phyloP scores from a whole-genome alignment of 2,329 filamentous ascomycete genomes.

The Diaporthe australafricana region DNA sequence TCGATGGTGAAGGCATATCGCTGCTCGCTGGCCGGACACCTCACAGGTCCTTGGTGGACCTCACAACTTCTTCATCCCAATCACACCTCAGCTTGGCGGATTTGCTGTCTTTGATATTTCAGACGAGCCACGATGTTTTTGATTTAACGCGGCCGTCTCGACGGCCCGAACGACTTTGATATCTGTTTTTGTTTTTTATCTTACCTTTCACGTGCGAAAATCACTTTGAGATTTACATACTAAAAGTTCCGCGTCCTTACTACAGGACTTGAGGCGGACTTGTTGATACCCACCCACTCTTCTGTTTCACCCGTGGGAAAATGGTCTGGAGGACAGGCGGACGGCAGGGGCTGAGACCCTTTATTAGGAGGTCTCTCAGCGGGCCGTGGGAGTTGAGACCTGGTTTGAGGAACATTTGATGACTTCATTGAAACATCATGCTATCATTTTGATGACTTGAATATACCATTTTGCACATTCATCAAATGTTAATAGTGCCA shows the following conservation, averaged over 20 bases:
- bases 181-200: not conserved
- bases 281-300: conserved; percentile 28
- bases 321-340: not conserved
- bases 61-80: conserved; percentile 11
- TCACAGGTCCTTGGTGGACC: not conserved
- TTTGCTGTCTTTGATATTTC: conserved; percentile 21
- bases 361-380: conserved; percentile 3
- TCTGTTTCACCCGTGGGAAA: conserved; percentile 31
- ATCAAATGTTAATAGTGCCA: too few species aligned
- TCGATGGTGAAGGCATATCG: not conserved
- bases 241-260: conserved; percentile 3
- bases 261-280: conserved; percentile 11
- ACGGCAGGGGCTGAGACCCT: conserved; percentile 16
- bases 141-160: conserved; percentile 12
- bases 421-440: conserved; percentile 18
- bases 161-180: not conserved
- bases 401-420: conserved; percentile 27
- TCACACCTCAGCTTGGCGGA: conserved; percentile 17
- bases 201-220: conserved; percentile 11
- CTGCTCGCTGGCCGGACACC: not conserved
- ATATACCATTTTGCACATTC: conserved; percentile 14
- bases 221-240: conserved; percentile 20
- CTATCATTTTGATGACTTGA: conserved; percentile 20
- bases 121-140: conserved; percentile 21
- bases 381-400: conserved; percentile 24